A percentile compares a stretch with the other conserved stretches of the same genome.
Evolutionary conservation across 345 rosid genomes (phyloP).

Genomic region (Cardamine resedifolia): DNA sequence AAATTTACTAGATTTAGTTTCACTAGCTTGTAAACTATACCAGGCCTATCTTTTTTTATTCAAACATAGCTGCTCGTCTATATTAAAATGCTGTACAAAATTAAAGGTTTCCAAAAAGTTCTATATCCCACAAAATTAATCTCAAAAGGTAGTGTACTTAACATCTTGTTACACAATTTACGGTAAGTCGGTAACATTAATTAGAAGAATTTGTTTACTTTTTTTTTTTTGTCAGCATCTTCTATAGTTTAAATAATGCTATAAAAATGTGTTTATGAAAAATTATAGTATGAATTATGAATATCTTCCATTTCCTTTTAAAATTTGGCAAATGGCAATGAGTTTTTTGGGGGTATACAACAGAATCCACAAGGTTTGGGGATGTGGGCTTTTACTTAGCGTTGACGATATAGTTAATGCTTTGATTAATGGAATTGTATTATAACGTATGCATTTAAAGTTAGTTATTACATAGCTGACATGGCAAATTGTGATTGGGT

Average conservation of each 20-base stretch:
- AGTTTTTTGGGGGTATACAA: constrained; percentile 17
- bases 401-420: constrained; percentile 37
- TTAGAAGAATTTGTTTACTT: no score
- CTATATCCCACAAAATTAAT: background rate
- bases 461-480: constrained; percentile 7
- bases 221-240: background rate
- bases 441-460: constrained; percentile 22
- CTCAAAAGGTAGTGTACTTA: constrained; percentile 11
- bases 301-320: background rate
- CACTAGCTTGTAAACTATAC: constrained; percentile 2
- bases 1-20: background rate
- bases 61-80: background rate
- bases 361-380: constrained; percentile 27
- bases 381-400: constrained; percentile 33
- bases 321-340: background rate
- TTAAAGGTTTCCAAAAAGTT: constrained; percentile 2
- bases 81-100: background rate
- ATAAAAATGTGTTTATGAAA: background rate
- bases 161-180: background rate
- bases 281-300: background rate
- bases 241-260: background rate
- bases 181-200: background rate
- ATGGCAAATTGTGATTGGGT: constrained; percentile 34
- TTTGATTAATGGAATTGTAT: constrained; percentile 34
- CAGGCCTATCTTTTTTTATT: background rate